These are phyloP conservation scores for Pichia sp. DNA, from an alignment of 1,139 yeast genomes.

Conservation along the genomic window DNA sequence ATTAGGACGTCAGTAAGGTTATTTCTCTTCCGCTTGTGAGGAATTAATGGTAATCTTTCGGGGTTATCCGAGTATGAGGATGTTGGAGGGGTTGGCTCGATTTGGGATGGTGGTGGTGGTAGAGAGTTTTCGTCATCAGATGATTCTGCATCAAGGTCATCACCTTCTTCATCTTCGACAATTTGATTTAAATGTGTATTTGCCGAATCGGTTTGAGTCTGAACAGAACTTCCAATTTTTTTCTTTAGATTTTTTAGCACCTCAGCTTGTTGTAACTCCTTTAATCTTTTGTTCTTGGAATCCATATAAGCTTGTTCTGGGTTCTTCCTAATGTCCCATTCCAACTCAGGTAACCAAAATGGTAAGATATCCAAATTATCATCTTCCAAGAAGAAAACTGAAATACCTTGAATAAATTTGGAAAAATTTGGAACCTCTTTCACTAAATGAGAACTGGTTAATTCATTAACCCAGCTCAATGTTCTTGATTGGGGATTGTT, in stretches of 20 bases:
- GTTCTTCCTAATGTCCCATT: constrained; percentile 68
- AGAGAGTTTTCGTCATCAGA: constrained; percentile 41
- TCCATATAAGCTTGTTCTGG: constrained; percentile 64
- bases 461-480: constrained; percentile 81
- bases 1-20: constrained; percentile 23
- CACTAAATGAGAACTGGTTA: constrained; percentile 76
- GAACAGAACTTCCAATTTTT: constrained; percentile 26
- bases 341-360: constrained; percentile 91
- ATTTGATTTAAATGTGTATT: constrained; percentile 29
- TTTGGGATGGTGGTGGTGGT: constrained; percentile 12
- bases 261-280: constrained; percentile 30
- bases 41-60: constrained; percentile 15
- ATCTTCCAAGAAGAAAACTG: constrained; percentile 81
- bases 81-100: constrained; percentile 8
- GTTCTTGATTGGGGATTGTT: constrained; percentile 41
- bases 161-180: constrained; percentile 27
- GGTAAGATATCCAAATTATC: constrained; percentile 88
- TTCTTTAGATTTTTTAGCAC: constrained; percentile 30
- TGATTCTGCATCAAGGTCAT: constrained; percentile 37
- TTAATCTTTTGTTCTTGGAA: constrained; percentile 26
- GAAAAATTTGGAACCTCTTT: constrained; percentile 90
- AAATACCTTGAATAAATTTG: constrained; percentile 86
- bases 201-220: constrained; percentile 21
- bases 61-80: constrained; percentile 5
- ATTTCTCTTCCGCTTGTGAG: constrained; percentile 21